Evolutionary conservation across 2,329 filamentous ascomycete species (phyloP), one percentile per base, ranked within the genome.

Genomic region (Mycogone perniciosa): DNA sequence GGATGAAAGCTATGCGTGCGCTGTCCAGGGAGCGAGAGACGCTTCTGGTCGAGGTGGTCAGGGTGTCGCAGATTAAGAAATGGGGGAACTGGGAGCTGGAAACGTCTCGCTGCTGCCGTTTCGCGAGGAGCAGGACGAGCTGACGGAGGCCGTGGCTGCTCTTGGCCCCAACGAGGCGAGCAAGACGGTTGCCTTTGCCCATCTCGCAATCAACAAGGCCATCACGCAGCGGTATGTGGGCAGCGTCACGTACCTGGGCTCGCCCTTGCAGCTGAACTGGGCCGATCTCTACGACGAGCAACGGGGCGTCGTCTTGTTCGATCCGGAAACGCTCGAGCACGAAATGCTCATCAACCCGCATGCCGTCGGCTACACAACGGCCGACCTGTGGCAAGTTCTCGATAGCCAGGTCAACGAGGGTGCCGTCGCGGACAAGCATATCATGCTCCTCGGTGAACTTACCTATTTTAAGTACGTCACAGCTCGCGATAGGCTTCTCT

Each of bases 201-300:
- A 61, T 47, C 50, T 61, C 0, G 57, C 56, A 13, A 58, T 61
- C 29, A 59, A 60, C 8, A 60, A 56, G 34, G 57, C 59, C 11
- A 56, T 61, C 31, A 55, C 48, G 1, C 59, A 61, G 47, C 50
- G 54, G 0, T 29, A 56, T 44, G 30, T 54, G 4, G 41, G 57
- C 4, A 60, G 56, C 31, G 1, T 60, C 9, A 60, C 51, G 0
- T 60, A 60, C 5, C 13, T 60, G 7, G 58, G 57, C 9, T 60
- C 57, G 1, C 58, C 58, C 4, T 50, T 59, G 30, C 58, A 59
- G 31, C 38, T 60, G 5, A 57, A 1, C 31, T 60, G 54, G 58
- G 40, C 40, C 3, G 57, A 60, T 30, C 55, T 60, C 7, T n/a
- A 52, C 4, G 57, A 60, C 6, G 54, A 57, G 31, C 53, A 54